A percentile compares a stretch with the other conserved stretches of the same genome.
These are phyloP conservation scores for Cladophialophora psammophila DNA, from an alignment of 2,329 filamentous ascomycete genomes.

Conservation along the genomic window DNA sequence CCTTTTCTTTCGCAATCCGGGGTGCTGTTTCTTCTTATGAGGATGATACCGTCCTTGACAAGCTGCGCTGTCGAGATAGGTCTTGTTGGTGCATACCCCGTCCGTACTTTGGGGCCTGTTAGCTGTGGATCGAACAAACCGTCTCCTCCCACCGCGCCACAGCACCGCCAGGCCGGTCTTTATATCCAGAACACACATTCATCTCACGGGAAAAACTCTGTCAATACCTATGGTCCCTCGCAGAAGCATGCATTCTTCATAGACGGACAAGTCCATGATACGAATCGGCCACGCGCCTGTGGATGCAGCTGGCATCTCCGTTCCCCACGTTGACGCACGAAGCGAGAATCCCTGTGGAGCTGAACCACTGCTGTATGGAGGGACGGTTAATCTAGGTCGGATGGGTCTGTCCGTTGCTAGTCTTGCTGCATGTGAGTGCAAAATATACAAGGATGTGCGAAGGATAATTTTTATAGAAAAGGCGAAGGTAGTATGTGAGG, in stretches of 20 bases:
- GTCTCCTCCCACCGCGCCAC: neutral
- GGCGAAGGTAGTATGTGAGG: neutral
- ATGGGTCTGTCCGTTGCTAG: neutral
- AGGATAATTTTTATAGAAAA: neutral
- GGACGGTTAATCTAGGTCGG: neutral
- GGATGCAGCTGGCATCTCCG: conserved; percentile 5
- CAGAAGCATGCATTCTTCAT: neutral
- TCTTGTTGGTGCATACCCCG: neutral
- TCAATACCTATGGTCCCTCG: neutral
- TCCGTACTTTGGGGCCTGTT: neutral
- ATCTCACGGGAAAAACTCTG: neutral
- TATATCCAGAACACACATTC: neutral
- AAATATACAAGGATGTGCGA: neutral
- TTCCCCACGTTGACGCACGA: conserved; percentile 3
- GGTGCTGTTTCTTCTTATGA: neutral
- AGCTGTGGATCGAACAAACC: neutral
- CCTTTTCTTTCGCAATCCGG: neutral
- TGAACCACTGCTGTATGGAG: neutral
- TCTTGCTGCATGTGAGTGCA: neutral
- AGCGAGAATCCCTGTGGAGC: neutral
- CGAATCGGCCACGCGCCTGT: neutral
- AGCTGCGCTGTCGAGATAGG: neutral
- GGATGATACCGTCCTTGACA: neutral
- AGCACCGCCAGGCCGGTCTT: neutral
- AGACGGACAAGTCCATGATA: conserved; percentile 6